A percentile compares a stretch with the other conserved stretches of the same genome.
Conservation (phyloP, 73 alveolate genomes). For the Tetrahymena borealis region DNA sequence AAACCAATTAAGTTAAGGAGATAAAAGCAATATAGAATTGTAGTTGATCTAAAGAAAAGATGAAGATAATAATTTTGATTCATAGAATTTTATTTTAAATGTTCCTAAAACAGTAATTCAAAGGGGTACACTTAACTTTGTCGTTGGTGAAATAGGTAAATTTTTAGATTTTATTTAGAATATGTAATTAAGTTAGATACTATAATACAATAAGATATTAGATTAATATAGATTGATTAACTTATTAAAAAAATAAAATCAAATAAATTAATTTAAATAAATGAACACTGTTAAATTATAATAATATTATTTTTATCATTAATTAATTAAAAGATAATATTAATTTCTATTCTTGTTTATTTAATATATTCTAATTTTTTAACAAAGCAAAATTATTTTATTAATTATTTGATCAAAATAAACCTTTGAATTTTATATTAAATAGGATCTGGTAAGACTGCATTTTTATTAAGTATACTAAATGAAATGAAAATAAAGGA, state of each 20-base stretch:
- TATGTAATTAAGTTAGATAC: no score
- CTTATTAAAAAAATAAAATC: no score
- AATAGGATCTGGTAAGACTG: constrained; percentile 40
- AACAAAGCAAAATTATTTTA: not conserved
- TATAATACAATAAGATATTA: no score
- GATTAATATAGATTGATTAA: no score
- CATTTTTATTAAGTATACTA: constrained; percentile 25
- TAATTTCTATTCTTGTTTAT: no score
- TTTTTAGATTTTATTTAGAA: not conserved
- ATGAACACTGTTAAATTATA: no score
- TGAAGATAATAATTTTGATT: not conserved
- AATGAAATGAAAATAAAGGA: constrained; percentile 24
- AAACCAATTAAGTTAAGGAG: no score
- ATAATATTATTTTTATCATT: no score
- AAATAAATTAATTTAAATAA: no score
- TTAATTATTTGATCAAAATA: not conserved
- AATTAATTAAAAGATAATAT: no score
- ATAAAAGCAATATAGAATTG: not conserved
- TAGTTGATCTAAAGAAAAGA: not conserved
- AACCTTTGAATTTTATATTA: not conserved
- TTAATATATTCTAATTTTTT: not conserved
- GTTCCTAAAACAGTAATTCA: not conserved
- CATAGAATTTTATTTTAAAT: not conserved
- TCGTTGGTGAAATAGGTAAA: not conserved
- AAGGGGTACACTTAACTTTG: not conserved